Evolutionary conservation across 2,329 filamentous ascomycete genomes (phyloP), one percentile per base, ranked within the genome.

Genomic region (Colletotrichum orbiculare): DNA sequence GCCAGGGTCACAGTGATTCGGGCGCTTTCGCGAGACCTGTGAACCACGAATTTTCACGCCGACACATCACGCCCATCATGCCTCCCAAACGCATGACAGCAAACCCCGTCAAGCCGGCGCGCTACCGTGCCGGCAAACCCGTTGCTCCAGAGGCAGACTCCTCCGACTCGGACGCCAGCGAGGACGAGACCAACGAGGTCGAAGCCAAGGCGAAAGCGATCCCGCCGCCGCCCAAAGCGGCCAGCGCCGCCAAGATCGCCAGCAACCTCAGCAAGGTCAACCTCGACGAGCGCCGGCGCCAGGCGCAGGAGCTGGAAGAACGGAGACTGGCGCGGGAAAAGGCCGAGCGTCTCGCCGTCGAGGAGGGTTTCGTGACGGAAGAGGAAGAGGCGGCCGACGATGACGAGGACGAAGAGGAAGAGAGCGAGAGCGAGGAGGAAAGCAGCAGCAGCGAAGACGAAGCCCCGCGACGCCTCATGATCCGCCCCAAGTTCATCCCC

Each of bases 61-160:
- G 9, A 47, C 15, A 39, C 38, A 48, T 17, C 17, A 50, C 47
- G 41, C 8, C 64, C 68, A 72, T 49, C 39, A 87, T 87, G 85
- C 89, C 91, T 67, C 88, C 90, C 11, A 94, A 92, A 76, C 91
- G 92, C 73, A 97, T 98, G 92, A 98, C 95, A 68, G 94, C 94
- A 68, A 97, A 97, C 74, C 94, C 93, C 4, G 80, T 90, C 64
- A 89, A 89, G 75, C 92, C 93, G 33, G 87, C 89, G 70, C 91
- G 96, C 62, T 91, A 97, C 73, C 89, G 94, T 64, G 91, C 95
- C 13, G 95, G 96, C 69, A 98, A 97, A 77, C 83, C 90, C 13
- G 81, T 84, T 2, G 85, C 81, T 8, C 84, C 82, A 66, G 83
- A 82, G 15, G 71, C 70, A 13, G 80, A 82, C 11, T 85, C 83